These are phyloP conservation scores for Somion occarium DNA, from an alignment of 1,284 basidiomycete genomes.

Conservation along the genomic window DNA sequence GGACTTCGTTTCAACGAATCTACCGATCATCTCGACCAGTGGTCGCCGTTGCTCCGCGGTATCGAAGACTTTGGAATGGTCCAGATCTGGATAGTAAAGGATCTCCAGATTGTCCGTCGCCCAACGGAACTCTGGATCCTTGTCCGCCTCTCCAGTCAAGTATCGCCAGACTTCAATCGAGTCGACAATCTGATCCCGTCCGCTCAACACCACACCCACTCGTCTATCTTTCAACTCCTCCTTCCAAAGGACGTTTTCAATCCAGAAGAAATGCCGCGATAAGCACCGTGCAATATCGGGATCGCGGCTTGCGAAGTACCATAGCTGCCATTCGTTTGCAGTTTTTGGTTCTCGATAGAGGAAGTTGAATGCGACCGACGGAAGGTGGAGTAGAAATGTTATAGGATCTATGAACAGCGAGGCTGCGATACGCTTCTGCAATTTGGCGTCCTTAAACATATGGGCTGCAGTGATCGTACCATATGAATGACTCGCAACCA, in stretches of 20 bases:
- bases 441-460: conserved; percentile 34
- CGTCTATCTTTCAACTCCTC: conserved; percentile 41
- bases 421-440: conserved; percentile 33
- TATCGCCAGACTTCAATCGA: conserved; percentile 45
- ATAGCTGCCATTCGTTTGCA: conserved; percentile 63
- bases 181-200: conserved; percentile 55
- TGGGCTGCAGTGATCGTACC: conserved; percentile 54
- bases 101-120: conserved; percentile 38
- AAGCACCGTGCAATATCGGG: conserved; percentile 56
- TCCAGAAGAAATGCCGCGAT: conserved; percentile 60
- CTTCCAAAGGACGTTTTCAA: conserved; percentile 54
- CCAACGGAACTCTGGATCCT: conserved; percentile 29
- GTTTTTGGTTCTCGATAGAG: conserved; percentile 48
- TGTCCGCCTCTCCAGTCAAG: conserved; percentile 37
- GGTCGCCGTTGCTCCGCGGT: conserved; percentile 28
- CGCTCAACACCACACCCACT: conserved; percentile 42
- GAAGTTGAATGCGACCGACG: conserved; percentile 59
- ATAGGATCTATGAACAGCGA: conserved; percentile 58
- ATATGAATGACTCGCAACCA: conserved; percentile 55
- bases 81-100: conserved; percentile 43
- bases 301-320: conserved; percentile 63
- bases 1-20: too few species aligned
- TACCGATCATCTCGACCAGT: conserved; percentile 36
- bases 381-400: conserved; percentile 57
- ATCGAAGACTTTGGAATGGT: conserved; percentile 57